Percentiles rank a stretch among this genome's conserved stretches.
phyloP scores from a whole-genome alignment of 1,284 basidiomycete genomes.

The Leccinum laetum region DNA sequence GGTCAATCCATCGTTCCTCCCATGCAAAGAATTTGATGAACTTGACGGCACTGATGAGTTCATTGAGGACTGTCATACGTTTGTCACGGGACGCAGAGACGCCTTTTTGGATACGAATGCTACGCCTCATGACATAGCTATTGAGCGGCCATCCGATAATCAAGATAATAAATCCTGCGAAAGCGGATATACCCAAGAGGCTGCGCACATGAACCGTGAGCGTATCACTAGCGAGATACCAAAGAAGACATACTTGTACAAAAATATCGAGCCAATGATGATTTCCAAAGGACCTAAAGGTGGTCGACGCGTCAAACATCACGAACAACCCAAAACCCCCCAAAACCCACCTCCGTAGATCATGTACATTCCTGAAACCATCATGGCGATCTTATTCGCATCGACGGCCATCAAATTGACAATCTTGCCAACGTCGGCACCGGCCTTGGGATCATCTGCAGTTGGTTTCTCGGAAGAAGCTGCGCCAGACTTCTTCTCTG shows the following conservation, averaged over 20 bases:
- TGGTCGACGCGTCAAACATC: not conserved
- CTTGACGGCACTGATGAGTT: constrained; percentile 79
- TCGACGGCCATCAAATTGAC: constrained; percentile 79
- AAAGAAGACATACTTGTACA: constrained; percentile 65
- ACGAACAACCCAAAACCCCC: not conserved
- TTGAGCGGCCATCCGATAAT: constrained; percentile 76
- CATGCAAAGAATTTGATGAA: constrained; percentile 90
- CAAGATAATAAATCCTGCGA: constrained; percentile 84
- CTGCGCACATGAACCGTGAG: constrained; percentile 36
- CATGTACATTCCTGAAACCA: constrained; percentile 55
- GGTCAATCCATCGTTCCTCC: constrained; percentile 74
- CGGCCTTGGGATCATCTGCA: constrained; percentile 58
- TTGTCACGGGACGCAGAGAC: constrained; percentile 76
- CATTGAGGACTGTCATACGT: constrained; percentile 84
- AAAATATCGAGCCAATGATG: constrained; percentile 69
- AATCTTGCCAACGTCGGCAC: constrained; percentile 76
- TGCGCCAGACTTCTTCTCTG: constrained; percentile 21
- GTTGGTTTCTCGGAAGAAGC: constrained; percentile 16
- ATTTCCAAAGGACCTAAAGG: constrained; percentile 75
- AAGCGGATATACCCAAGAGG: constrained; percentile 81
- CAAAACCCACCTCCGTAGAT: constrained; percentile 55
- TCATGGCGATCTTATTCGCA: constrained; percentile 56
- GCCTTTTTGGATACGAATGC: constrained; percentile 72
- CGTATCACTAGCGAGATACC: not conserved
- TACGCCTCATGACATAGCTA: constrained; percentile 59